Evolutionary conservation across 768 basidiomycete species (phyloP), one percentile per base, ranked within the genome.

Genomic region (Clitopilus passeckerianus): DNA sequence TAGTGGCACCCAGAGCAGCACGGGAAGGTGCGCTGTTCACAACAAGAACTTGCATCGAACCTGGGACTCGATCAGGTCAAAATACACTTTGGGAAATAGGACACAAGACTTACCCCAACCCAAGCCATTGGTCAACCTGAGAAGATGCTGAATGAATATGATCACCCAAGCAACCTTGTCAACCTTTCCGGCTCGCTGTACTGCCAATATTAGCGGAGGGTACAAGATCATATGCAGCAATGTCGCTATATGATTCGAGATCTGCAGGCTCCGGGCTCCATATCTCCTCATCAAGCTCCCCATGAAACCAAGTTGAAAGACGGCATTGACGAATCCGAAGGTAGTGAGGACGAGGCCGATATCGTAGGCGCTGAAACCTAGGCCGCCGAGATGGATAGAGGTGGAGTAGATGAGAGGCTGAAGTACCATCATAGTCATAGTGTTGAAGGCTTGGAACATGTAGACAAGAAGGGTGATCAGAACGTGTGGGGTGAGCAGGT

Each of bases 321-420:
- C 15, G 0, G 85, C 86, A 58, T 83, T 85, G 41, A 80, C 60
- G 22, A 85, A 64, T 6, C 86, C 86, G 60, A 74, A 83, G 3
- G 71, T 52, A 3, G 79, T 75, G 7, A 88, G 73, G 57, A 86
- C 80, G 20, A 73, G 72, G 7, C 88, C 89, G 41, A 89, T 90
- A 6, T 64, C 64, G 4, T 79, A 72, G 1, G 89, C 86, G 24
- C 78, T 65, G 9, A 89, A 71, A 10, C 84, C 86, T 15, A 88
- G 77, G 0, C 88, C 88, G 16, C 89, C 88, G 2, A 82, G 72
- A 9, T 71, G 71, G 44, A 83, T 69, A 0, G 90, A 86, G 0
- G 86, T 89, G 15, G 86, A 80, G 60, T 81, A 77, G 70, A 88
- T 87, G 23, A 89, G 71, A 0, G 89, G 89, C 20, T 83, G 81